These are phyloP conservation scores for Debaryomycetaceae sp. DNA, from an alignment of 1,139 yeast genomes.

Conservation along the genomic window DNA sequence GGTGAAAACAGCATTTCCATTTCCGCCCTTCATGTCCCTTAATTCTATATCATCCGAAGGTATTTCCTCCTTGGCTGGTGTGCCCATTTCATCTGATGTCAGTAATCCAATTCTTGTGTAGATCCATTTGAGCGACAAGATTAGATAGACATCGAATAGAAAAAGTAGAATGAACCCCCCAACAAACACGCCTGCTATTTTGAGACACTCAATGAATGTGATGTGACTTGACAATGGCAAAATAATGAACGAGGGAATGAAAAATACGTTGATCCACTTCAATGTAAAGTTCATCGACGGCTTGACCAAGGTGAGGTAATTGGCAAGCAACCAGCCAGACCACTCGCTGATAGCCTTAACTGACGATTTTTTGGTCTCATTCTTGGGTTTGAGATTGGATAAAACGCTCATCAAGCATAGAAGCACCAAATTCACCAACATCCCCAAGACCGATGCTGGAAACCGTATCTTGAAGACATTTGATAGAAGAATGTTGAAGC, in stretches of 20 bases:
- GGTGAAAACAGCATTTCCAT: conserved; percentile 14
- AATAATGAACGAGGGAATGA: conserved; percentile 72
- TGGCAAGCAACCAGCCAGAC: conserved; percentile 31
- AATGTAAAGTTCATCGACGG: conserved; percentile 68
- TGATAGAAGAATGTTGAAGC: conserved; percentile 53
- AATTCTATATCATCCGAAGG: conserved; percentile 16
- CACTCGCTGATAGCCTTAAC: conserved; percentile 9
- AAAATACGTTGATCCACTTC: conserved; percentile 75
- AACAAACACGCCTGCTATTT: conserved; percentile 70
- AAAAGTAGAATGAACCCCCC: conserved; percentile 58
- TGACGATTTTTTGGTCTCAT: conserved; percentile 1
- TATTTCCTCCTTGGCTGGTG: conserved; percentile 7
- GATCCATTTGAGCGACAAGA: conserved; percentile 22
- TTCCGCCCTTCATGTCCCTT: conserved; percentile 1
- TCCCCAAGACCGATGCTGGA: conserved; percentile 75
- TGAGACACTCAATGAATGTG: conserved; percentile 63
- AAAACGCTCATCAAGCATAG: conserved; percentile 35
- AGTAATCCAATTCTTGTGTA: conserved; percentile 18
- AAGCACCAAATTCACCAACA: conserved; percentile 57
- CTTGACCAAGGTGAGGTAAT: conserved; percentile 46
- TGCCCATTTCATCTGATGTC: conserved; percentile 7
- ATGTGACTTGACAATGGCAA: conserved; percentile 66
- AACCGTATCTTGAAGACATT: conserved; percentile 51
- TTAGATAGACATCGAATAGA: conserved; percentile 41
- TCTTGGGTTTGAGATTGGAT: conserved; percentile 9